Conservation (phyloP, 2,329 filamentous ascomycete species). For the Magnaporthales sp. region DNA sequence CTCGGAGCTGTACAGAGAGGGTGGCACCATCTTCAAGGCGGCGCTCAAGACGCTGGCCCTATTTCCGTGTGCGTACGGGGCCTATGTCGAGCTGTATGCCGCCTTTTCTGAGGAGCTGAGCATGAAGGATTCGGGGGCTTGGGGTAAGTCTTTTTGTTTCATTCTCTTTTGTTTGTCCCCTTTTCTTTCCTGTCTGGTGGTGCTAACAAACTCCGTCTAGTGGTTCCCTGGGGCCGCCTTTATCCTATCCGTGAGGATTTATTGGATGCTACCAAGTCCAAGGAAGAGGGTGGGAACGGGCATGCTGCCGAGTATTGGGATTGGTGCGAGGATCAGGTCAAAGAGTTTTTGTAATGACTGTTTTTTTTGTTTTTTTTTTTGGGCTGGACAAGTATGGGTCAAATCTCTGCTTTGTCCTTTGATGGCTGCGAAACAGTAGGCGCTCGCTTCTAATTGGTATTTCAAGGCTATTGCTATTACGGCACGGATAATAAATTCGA, state of each 20-base stretch:
- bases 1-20: conserved; percentile 15
- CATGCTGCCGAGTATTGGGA: conserved; percentile 28
- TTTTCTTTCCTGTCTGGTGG: background rate
- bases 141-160: conserved; percentile 13
- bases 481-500: too few relatives aligned
- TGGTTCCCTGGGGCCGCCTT: conserved; percentile 27
- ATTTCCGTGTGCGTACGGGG: conserved; percentile 18
- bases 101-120: conserved; percentile 26
- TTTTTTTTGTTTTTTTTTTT: too few relatives aligned
- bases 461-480: too few relatives aligned
- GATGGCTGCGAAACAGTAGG: too few relatives aligned
- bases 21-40: conserved; percentile 3
- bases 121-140: conserved; percentile 16
- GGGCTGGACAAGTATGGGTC: too few relatives aligned
- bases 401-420: too few relatives aligned
- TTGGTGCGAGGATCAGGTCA: conserved; percentile 30
- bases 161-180: too few relatives aligned
- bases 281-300: conserved; percentile 28
- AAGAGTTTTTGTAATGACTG: conserved; percentile 12
- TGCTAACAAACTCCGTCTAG: too few relatives aligned
- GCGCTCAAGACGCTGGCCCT: conserved; percentile 4
- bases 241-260: conserved; percentile 20
- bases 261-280: conserved; percentile 16
- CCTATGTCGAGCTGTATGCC: conserved; percentile 29
- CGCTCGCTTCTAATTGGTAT: too few relatives aligned